Evolutionary conservation across 2,329 filamentous ascomycete genomes (phyloP).

Genomic region (Rasamsonia emersonii): DNA sequence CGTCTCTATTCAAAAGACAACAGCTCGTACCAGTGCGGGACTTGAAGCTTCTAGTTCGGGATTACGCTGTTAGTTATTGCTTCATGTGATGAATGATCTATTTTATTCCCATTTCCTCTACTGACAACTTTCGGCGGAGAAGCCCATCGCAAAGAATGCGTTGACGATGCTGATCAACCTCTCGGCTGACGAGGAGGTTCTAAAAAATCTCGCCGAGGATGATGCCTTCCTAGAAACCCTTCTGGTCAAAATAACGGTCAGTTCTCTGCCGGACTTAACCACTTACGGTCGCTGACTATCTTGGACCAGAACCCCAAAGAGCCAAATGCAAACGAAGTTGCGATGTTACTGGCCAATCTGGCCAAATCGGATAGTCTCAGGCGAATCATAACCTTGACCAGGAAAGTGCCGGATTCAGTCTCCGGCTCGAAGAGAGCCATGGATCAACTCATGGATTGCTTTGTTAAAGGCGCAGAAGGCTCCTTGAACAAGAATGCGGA

Average conservation of each 20-base stretch:
- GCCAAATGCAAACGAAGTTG: constrained; percentile 70
- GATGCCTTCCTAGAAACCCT: constrained; percentile 71
- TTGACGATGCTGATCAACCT: constrained; percentile 71
- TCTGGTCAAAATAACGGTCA: constrained; percentile 63
- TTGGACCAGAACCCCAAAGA: constrained; percentile 48
- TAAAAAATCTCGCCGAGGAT: constrained; percentile 65
- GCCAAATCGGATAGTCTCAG: constrained; percentile 70
- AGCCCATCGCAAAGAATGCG: constrained; percentile 89
- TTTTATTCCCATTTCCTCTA: not conserved
- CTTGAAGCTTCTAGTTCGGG: constrained; percentile 75
- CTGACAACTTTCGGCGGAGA: constrained; percentile 3
- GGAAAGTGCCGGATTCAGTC: constrained; percentile 44
- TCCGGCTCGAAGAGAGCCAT: constrained; percentile 65
- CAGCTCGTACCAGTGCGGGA: constrained; percentile 73
- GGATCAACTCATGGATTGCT: constrained; percentile 89
- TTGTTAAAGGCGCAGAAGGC: constrained; percentile 81
- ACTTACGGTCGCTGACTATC: constrained; percentile 6
- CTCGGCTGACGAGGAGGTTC: constrained; percentile 71
- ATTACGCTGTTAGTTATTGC: constrained; percentile 59
- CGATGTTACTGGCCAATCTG: constrained; percentile 91
- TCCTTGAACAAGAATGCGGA: constrained; percentile 75
- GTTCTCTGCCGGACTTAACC: constrained; percentile 53
- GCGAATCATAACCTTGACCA: constrained; percentile 56
- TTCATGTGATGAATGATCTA: not conserved
- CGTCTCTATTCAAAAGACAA: constrained; percentile 73